These are phyloP conservation scores for Piper betle DNA, from an alignment of 164 flowering plant species.

Conservation along the genomic window DNA sequence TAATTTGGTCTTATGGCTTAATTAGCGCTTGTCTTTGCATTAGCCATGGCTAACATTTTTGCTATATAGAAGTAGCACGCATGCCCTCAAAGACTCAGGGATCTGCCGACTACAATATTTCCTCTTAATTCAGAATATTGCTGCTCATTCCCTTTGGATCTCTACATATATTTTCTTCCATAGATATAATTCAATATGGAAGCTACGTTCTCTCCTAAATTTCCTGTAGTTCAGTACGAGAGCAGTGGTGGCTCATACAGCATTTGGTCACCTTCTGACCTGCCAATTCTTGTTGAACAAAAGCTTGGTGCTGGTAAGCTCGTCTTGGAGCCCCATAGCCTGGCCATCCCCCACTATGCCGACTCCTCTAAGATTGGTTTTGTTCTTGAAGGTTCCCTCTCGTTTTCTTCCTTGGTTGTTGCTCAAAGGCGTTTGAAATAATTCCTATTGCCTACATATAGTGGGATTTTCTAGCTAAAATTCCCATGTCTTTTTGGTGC, in stretches of 20 bases:
- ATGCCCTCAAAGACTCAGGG: too few species aligned
- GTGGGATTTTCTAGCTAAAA: neutral
- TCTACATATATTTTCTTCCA: too few species aligned
- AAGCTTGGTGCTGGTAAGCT: constrained; percentile 57
- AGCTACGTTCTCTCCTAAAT: constrained; percentile 41
- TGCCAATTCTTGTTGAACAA: constrained; percentile 44
- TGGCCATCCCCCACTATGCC: constrained; percentile 61
- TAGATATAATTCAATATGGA: too few species aligned
- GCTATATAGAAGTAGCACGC: too few species aligned
- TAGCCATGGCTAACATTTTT: too few species aligned
- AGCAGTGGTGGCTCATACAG: constrained; percentile 50
- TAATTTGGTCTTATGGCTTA: too few species aligned
- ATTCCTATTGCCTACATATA: neutral
- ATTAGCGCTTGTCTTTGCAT: too few species aligned
- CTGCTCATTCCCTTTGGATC: too few species aligned
- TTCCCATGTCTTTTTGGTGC: neutral
- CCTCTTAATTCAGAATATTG: too few species aligned
- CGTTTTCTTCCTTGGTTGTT: neutral
- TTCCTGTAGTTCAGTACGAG: constrained; percentile 27
- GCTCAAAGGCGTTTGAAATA: neutral
- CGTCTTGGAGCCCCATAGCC: constrained; percentile 35
- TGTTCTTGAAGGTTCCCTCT: constrained; percentile 48
- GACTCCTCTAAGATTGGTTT: constrained; percentile 67
- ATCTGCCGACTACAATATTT: too few species aligned
- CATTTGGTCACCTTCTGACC: constrained; percentile 44